Conservation (phyloP, 371 early-diverging fungal species). For the Mortierella sp. region DNA sequence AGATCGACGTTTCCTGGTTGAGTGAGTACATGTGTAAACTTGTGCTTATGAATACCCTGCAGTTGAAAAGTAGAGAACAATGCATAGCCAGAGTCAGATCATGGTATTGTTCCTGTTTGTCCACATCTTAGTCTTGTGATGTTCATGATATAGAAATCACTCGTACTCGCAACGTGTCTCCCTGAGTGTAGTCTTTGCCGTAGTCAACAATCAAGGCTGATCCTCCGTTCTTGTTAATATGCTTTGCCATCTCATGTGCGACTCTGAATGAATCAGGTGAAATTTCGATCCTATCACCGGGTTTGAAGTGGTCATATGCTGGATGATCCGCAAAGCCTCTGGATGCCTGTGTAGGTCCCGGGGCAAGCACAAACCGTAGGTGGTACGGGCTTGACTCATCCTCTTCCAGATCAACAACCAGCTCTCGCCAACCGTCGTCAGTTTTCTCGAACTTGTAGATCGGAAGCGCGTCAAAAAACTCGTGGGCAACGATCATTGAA, state of each 20-base stretch:
- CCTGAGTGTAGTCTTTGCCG: conserved; percentile 82
- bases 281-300: conserved; percentile 86
- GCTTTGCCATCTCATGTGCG: conserved; percentile 71
- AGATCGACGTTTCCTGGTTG: conserved; percentile 90
- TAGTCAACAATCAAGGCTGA: conserved; percentile 91
- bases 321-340: conserved; percentile 64
- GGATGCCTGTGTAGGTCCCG: conserved; percentile 73
- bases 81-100: too few species aligned
- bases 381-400: conserved; percentile 68
- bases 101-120: too few species aligned
- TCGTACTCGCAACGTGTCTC: conserved; percentile 85
- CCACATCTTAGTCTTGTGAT: too few species aligned
- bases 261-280: conserved; percentile 82
- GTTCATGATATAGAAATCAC: too few species aligned
- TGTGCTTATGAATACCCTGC: conserved; percentile 88
- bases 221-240: conserved; percentile 73
- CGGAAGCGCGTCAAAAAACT: conserved; percentile 97
- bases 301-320: conserved; percentile 56
- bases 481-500: conserved; percentile 86
- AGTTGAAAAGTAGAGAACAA: not conserved
- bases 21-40: conserved; percentile 80
- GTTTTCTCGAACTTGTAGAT: conserved; percentile 87
- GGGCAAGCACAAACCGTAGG: conserved; percentile 83
- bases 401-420: conserved; percentile 88
- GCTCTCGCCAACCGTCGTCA: conserved; percentile 87